Evolutionary conservation across 116 monocot genomes (phyloP).

Genomic region (Iris pallida): DNA sequence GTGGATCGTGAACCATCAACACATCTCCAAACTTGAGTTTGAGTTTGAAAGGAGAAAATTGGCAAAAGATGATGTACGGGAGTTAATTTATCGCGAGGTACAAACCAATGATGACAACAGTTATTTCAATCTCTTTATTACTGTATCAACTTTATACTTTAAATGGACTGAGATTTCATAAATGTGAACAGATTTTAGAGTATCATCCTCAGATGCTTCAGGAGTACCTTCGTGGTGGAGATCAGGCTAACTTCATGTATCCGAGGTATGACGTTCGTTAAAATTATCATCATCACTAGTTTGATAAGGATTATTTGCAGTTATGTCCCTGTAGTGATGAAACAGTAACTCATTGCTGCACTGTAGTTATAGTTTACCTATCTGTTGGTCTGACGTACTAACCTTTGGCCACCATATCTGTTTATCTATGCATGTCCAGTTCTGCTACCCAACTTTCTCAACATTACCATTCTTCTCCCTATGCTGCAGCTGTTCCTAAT

Average conservation of each 20-base stretch:
- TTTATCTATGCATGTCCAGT: too few species aligned
- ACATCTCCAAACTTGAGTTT: conserved; percentile 54
- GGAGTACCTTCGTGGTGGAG: conserved; percentile 76
- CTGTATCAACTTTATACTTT: conserved; percentile 8
- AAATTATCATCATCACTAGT: not conserved
- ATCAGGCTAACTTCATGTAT: conserved; percentile 83
- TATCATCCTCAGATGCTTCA: conserved; percentile 97
- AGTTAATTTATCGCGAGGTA: conserved; percentile 56
- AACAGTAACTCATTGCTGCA: too few species aligned
- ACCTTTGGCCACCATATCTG: too few species aligned
- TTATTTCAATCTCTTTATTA: conserved; percentile 1
- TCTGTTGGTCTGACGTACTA: not conserved
- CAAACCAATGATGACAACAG: not conserved
- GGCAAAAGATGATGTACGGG: conserved; percentile 49
- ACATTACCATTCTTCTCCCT: too few species aligned
- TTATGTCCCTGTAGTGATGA: not conserved
- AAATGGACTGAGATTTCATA: conserved; percentile 11
- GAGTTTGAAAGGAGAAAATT: conserved; percentile 54
- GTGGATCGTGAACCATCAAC: conserved; percentile 42
- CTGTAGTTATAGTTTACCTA: not conserved
- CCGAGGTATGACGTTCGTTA: conserved; percentile 49
- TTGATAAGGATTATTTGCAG: conserved; percentile 1
- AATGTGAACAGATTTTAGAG: conserved; percentile 78
- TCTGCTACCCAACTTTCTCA: too few species aligned
- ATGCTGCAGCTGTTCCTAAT: too few species aligned